Conservation (phyloP, 2,329 filamentous ascomycete genomes). For the Ceratocystis eucalypticola region DNA sequence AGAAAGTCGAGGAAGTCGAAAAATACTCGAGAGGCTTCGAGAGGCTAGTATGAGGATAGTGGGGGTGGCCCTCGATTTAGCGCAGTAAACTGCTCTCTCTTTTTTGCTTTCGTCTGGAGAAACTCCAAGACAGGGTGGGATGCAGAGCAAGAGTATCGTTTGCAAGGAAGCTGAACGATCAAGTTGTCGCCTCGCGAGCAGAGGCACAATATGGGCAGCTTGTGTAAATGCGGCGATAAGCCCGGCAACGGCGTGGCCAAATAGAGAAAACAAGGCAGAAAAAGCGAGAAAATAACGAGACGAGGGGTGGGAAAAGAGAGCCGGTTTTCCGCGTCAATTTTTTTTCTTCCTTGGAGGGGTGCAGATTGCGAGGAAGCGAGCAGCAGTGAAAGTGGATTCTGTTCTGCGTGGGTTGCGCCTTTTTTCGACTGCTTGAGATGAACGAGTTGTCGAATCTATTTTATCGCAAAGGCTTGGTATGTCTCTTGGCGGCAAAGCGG, state of each 20-base stretch:
- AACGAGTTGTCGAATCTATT: background rate
- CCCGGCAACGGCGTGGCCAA: background rate
- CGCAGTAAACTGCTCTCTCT: background rate
- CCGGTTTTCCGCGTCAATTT: background rate
- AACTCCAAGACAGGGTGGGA: background rate
- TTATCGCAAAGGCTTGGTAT: background rate
- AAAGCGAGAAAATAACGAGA: background rate
- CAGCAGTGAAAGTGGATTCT: slow-evolving; percentile 5
- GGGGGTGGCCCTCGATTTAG: background rate
- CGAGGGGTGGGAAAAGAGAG: background rate
- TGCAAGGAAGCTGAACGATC: background rate
- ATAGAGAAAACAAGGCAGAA: background rate
- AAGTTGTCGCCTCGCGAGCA: background rate
- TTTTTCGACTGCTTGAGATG: background rate
- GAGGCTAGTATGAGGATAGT: background rate
- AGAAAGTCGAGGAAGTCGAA: background rate
- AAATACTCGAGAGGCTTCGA: background rate
- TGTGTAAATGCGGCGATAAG: background rate
- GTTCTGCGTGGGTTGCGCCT: background rate
- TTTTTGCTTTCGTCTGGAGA: background rate
- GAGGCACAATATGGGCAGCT: background rate
- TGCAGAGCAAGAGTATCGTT: background rate
- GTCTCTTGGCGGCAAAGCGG: background rate
- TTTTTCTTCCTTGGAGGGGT: background rate
- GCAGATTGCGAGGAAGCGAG: background rate